Evolutionary conservation across 179 eudicot genomes (phyloP), one percentile per base, ranked within the genome.

Genomic region (Spinacia oleracea): DNA sequence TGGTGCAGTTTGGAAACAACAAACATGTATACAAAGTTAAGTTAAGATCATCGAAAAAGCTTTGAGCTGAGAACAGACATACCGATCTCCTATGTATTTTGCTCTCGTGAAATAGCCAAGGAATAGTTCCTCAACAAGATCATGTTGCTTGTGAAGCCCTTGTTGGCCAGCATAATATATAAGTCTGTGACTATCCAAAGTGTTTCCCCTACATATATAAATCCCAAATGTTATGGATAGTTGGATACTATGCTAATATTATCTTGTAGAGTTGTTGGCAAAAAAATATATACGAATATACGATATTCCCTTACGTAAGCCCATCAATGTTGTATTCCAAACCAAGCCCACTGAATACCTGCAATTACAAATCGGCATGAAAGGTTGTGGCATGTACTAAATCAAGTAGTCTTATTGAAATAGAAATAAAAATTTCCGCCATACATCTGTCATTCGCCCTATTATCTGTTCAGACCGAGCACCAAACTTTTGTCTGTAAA

Each of bases 131-230:
- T 95, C 98, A 71, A 87, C 88, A 21, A 95, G 90, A 38, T 84
- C 82, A 76, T 93, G 95, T 81, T 95, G 98, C 85, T 91, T 91
- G 77, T 87, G 87, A 77, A 70, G 81, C 66, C 90, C 93, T 74
- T 87, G 92, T 76, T 89, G 87, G 42, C 98, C 98, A 79, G 98
- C 97, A 82, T 91, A 89, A 79, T 86, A 84, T 85, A 90, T 85
- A 27, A 95, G 94, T 81, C 98, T 87, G 83, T 95, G 97, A 87
- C 98, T 95, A 65, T 95, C 98, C 91, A 90, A 46, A 56, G 89
- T 87, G 84, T 79, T 86, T 79, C 98, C 98, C 84, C 98, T 95
- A 83, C 76, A 85, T 32, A 8, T 8, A 76, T 27, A 53, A 35
- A 16, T 50, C 23, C 20, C 51, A 34, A 79, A 53, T n/a, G 42